Percentiles rank a stretch among this genome's conserved stretches.
These are phyloP conservation scores for Tubosaeta sp. DNA, from an alignment of 768 basidiomycete species.

Conservation along the genomic window DNA sequence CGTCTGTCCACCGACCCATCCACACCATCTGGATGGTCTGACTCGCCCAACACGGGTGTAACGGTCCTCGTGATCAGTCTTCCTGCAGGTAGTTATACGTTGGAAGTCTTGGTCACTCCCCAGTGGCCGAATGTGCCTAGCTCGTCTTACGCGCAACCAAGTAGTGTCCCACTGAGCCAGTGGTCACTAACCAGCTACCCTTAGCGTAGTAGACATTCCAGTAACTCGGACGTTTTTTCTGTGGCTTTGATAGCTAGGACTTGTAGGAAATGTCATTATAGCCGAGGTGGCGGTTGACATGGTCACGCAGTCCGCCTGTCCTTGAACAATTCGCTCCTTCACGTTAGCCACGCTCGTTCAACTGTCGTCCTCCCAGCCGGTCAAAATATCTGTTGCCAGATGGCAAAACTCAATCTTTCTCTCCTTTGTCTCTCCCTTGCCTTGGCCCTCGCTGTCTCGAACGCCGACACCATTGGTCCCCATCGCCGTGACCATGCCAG, in stretches of 20 bases:
- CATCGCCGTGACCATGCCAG: constrained; percentile 53
- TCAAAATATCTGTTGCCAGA: constrained; percentile 29
- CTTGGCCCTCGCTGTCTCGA: constrained; percentile 43
- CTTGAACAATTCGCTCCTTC: constrained; percentile 11
- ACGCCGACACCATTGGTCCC: constrained; percentile 41
- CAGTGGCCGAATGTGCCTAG: constrained; percentile 75
- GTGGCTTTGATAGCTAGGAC: constrained; percentile 9
- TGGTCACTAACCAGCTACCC: constrained; percentile 81
- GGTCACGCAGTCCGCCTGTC: not conserved
- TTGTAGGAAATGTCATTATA: constrained; percentile 8
- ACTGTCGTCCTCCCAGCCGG: not conserved
- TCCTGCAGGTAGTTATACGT: constrained; percentile 62
- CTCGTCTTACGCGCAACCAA: constrained; percentile 61
- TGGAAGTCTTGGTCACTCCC: constrained; percentile 91
- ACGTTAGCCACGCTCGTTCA: constrained; percentile 15
- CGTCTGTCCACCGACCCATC: constrained; percentile 61
- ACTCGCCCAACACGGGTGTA: constrained; percentile 76
- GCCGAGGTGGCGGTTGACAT: constrained; percentile 21
- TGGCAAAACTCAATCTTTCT: constrained; percentile 55
- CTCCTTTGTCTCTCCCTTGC: constrained; percentile 60
- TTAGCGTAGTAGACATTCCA: constrained; percentile 8
- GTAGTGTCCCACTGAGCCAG: constrained; percentile 59
- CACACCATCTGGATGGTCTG: constrained; percentile 51
- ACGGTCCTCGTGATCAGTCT: constrained; percentile 71
- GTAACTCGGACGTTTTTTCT: not conserved